Conservation (phyloP, 1,139 yeast genomes). For the Taphrina communis region DNA sequence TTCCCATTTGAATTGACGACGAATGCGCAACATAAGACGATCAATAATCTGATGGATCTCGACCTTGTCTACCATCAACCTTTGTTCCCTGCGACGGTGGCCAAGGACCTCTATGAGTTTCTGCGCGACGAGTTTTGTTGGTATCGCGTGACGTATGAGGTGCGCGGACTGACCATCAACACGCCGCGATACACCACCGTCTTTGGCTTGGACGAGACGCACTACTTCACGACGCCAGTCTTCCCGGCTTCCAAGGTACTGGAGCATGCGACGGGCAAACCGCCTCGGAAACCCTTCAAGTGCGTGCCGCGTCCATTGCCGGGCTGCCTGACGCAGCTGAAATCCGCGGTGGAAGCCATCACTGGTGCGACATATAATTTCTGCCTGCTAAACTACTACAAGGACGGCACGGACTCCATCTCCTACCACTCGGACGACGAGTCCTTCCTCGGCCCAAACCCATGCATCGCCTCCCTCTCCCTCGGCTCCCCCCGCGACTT, state of each 20-base stretch:
- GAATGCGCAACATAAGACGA: not conserved
- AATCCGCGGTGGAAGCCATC: slow-evolving; percentile 11
- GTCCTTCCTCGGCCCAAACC: slow-evolving; percentile 36
- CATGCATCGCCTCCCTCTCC: slow-evolving; percentile 32
- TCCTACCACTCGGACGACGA: slow-evolving; percentile 43
- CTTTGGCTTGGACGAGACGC: slow-evolving; percentile 40
- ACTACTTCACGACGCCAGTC: slow-evolving; percentile 6
- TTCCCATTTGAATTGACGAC: slow-evolving; percentile 21
- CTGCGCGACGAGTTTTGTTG: slow-evolving; percentile 37
- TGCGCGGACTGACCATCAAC: slow-evolving; percentile 37
- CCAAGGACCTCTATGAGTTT: slow-evolving; percentile 27
- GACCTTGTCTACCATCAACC: slow-evolving; percentile 22
- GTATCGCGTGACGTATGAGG: slow-evolving; percentile 39
- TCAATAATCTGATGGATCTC: slow-evolving; percentile 17
- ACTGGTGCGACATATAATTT: slow-evolving; percentile 35
- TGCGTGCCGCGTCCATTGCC: slow-evolving; percentile 39
- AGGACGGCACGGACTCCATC: slow-evolving; percentile 38
- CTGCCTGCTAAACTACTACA: slow-evolving; percentile 38
- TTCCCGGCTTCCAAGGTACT: slow-evolving; percentile 6
- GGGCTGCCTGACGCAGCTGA: slow-evolving; percentile 25
- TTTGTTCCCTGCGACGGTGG: slow-evolving; percentile 20
- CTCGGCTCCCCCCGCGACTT: slow-evolving; percentile 38
- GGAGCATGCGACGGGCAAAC: slow-evolving; percentile 7
- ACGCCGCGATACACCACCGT: slow-evolving; percentile 41
- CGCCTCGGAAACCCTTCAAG: slow-evolving; percentile 26